phyloP scores from a whole-genome alignment of 2,329 filamentous ascomycete genomes.

The Aspergillus pseudoterreus region DNA sequence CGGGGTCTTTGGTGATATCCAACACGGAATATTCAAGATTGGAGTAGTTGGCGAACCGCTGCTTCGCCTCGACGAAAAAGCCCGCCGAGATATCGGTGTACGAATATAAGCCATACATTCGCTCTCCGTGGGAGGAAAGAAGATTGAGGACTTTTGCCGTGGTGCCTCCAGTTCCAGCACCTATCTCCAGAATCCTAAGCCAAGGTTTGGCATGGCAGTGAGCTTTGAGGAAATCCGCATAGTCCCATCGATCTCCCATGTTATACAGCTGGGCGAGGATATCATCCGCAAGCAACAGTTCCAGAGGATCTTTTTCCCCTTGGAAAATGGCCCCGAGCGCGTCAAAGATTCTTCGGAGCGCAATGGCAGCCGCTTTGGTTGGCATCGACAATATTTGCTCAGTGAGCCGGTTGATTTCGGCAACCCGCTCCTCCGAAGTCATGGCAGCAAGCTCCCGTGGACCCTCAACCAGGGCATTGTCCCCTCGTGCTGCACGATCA shows the following conservation, averaged over 20 bases:
- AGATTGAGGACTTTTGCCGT: conserved; percentile 18
- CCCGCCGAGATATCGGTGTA: conserved; percentile 30
- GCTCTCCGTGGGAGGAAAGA: neutral
- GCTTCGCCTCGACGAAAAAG: conserved; percentile 23
- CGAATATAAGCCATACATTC: conserved; percentile 21
- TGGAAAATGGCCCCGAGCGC: too few relatives aligned
- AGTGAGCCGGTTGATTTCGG: too few relatives aligned
- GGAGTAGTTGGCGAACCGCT: conserved; percentile 16
- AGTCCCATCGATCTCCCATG: conserved; percentile 6
- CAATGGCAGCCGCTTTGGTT: too few relatives aligned
- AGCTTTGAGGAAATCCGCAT: conserved; percentile 3
- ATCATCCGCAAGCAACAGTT: too few relatives aligned
- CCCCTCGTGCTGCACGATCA: too few relatives aligned
- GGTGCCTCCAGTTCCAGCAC: conserved; percentile 25
- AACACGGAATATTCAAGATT: conserved; percentile 27
- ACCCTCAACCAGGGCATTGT: too few relatives aligned
- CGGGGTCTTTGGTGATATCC: conserved; percentile 27
- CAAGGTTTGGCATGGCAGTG: conserved; percentile 19
- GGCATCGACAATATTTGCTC: too few relatives aligned
- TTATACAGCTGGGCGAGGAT: too few relatives aligned
- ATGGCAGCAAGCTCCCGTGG: too few relatives aligned
- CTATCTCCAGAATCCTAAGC: conserved; percentile 24
- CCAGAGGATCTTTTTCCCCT: too few relatives aligned
- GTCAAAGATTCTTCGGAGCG: too few relatives aligned
- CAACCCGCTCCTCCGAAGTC: too few relatives aligned